Percentiles rank a stretch among this genome's conserved stretches.
Conservation (phyloP, 148 eudicot genomes). For the Rhododendron kiyosumense region DNA sequence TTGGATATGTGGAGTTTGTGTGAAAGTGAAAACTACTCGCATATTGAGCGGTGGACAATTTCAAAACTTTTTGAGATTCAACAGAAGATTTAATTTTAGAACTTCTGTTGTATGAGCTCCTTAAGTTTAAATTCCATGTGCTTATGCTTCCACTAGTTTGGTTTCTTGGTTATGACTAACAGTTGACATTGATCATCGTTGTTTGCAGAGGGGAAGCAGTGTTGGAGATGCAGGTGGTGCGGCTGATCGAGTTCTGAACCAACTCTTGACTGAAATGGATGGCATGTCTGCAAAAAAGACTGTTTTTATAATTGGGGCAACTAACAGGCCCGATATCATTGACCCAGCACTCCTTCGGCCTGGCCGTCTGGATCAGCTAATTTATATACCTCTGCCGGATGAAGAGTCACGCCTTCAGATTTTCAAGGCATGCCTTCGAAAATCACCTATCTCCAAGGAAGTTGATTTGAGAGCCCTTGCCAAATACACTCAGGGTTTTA, state of each 20-base stretch:
- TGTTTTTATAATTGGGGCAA: constrained; percentile 47
- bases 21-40: not conserved
- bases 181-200: not conserved
- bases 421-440: constrained; percentile 45
- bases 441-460: constrained; percentile 47
- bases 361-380: constrained; percentile 54
- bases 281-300: constrained; percentile 55
- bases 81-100: not conserved
- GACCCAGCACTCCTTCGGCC: constrained; percentile 52
- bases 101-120: not conserved
- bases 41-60: not conserved
- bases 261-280: constrained; percentile 53
- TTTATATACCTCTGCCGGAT: constrained; percentile 58
- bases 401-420: constrained; percentile 46
- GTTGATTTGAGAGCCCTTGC: constrained; percentile 50
- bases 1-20: not conserved
- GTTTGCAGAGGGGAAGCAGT: constrained; percentile 45
- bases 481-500: constrained; percentile 46
- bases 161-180: not conserved
- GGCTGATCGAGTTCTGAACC: constrained; percentile 50
- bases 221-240: constrained; percentile 53
- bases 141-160: not conserved
- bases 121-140: not conserved
- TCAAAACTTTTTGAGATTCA: not conserved
- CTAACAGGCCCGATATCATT: constrained; percentile 53